Evolutionary conservation across 1,284 basidiomycete genomes (phyloP).

Genomic region (Cryptococcus neoformans): DNA sequence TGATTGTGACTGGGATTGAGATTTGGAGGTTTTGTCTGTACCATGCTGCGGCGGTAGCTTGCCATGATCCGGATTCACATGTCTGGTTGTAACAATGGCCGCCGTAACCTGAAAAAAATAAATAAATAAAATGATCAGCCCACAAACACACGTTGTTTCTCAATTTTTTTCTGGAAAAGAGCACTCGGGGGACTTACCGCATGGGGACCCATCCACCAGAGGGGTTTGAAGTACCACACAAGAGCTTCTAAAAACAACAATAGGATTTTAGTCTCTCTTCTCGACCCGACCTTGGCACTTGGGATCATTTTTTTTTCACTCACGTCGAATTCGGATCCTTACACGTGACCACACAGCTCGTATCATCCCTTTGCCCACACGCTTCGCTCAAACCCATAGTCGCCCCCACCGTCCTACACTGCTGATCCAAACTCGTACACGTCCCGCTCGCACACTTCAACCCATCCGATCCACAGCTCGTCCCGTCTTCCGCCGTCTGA

Average conservation of each 20-base stretch:
- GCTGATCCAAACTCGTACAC: conserved; percentile 72
- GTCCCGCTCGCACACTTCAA: conserved; percentile 74
- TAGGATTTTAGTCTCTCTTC: background rate
- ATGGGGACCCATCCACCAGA: conserved; percentile 80
- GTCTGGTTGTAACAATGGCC: conserved; percentile 65
- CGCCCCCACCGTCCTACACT: conserved; percentile 72
- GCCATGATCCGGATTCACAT: conserved; percentile 63
- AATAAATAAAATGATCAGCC: conserved; percentile 1
- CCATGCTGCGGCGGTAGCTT: conserved; percentile 65
- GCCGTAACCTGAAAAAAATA: conserved; percentile 55
- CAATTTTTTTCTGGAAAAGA: background rate
- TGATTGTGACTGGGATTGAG: conserved; percentile 72
- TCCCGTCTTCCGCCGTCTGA: conserved; percentile 64
- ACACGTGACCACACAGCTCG: conserved; percentile 74
- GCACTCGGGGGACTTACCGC: conserved; percentile 54
- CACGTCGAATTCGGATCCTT: conserved; percentile 60
- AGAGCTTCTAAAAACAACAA: conserved; percentile 48
- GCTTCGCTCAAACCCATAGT: conserved; percentile 64
- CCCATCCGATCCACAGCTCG: conserved; percentile 61
- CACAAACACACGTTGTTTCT: background rate
- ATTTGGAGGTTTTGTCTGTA: conserved; percentile 74
- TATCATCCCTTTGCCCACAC: conserved; percentile 64
- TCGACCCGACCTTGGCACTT: background rate
- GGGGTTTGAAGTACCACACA: conserved; percentile 73
- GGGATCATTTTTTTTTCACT: conserved; percentile 3